These are phyloP conservation scores for Rhynchosporium agropyri DNA, from an alignment of 2,329 filamentous ascomycete genomes.

Conservation along the genomic window DNA sequence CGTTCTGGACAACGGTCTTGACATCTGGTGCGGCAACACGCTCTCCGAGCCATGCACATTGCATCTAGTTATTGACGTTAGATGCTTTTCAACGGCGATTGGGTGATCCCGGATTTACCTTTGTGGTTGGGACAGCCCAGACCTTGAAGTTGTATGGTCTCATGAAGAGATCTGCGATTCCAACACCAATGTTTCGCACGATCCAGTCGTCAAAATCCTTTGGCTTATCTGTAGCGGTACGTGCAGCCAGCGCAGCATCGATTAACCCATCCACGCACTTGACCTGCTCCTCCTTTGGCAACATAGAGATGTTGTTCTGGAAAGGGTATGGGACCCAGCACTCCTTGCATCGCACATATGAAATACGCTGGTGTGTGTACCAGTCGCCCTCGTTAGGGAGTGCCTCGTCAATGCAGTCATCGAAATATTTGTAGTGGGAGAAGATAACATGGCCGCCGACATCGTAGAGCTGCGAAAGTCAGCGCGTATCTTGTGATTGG, in stretches of 20 bases:
- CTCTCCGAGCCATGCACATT: slow-evolving; percentile 98
- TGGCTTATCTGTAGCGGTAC: slow-evolving; percentile 87
- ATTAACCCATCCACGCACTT: slow-evolving; percentile 94
- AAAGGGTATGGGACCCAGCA: slow-evolving; percentile 99
- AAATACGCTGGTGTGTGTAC: slow-evolving; percentile 98
- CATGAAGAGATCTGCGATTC: slow-evolving; percentile 96
- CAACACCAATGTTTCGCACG: slow-evolving; percentile 83
- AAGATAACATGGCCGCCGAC: slow-evolving; percentile 63
- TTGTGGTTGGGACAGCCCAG: slow-evolving; percentile 96
- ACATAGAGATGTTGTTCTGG: slow-evolving; percentile 99
- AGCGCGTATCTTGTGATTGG: slow-evolving; percentile 31
- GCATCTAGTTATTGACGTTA: slow-evolving; percentile 68
- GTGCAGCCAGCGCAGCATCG: slow-evolving; percentile 84
- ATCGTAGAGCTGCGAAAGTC: slow-evolving; percentile 78
- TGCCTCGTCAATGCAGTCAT: slow-evolving; percentile 97
- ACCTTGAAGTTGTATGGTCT: slow-evolving; percentile 99
- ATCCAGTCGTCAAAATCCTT: slow-evolving; percentile 99
- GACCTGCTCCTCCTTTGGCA: slow-evolving; percentile 96
- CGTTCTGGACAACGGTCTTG: slow-evolving; percentile 91
- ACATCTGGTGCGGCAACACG: slow-evolving; percentile 95
- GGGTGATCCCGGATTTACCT: slow-evolving; percentile 58
- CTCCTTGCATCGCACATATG: slow-evolving; percentile 95
- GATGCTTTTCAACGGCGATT: background rate
- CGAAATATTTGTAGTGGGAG: slow-evolving; percentile 95
- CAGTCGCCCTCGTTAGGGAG: slow-evolving; percentile 93